These are phyloP conservation scores for Colletotrichum tofieldiae DNA, from an alignment of 2,329 filamentous ascomycete genomes.

Conservation along the genomic window DNA sequence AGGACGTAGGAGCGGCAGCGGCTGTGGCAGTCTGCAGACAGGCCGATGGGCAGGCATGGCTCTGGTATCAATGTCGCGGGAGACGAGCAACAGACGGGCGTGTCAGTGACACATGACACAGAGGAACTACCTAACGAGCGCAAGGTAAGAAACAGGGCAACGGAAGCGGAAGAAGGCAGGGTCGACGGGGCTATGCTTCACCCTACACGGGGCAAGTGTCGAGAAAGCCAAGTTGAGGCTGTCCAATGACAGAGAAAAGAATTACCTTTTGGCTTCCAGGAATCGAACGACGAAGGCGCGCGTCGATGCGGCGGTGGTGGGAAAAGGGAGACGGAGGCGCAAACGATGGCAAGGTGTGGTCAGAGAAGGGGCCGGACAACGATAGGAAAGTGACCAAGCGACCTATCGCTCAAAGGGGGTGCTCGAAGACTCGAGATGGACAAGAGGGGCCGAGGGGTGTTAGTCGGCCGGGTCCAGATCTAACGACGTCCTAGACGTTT, in stretches of 20 bases:
- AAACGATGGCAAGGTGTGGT: constrained; percentile 18
- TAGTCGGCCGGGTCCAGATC: constrained; percentile 20
- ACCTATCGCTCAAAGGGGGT: constrained; percentile 1
- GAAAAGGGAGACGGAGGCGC: background rate
- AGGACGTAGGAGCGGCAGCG: background rate
- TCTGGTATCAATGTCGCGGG: constrained; percentile 24
- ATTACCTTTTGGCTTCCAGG: constrained; percentile 13
- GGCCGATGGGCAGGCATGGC: constrained; percentile 12
- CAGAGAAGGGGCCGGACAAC: constrained; percentile 16
- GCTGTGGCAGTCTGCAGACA: background rate
- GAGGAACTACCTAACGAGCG: constrained; percentile 18
- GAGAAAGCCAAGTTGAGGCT: constrained; percentile 11
- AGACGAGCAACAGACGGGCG: constrained; percentile 18
- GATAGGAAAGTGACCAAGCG: constrained; percentile 15
- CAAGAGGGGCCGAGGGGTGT: background rate
- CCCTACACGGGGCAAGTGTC: constrained; percentile 20
- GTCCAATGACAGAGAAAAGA: constrained; percentile 24
- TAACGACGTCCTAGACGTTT: constrained; percentile 3
- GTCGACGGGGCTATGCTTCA: constrained; percentile 17
- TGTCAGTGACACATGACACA: constrained; percentile 30
- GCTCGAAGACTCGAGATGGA: background rate
- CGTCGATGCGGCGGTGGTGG: constrained; percentile 3
- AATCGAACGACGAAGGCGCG: constrained; percentile 27
- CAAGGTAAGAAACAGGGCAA: constrained; percentile 5
- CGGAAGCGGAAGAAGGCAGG: background rate